phyloP scores from a whole-genome alignment of 345 rosid genomes.

The Noccaea caerulescens region DNA sequence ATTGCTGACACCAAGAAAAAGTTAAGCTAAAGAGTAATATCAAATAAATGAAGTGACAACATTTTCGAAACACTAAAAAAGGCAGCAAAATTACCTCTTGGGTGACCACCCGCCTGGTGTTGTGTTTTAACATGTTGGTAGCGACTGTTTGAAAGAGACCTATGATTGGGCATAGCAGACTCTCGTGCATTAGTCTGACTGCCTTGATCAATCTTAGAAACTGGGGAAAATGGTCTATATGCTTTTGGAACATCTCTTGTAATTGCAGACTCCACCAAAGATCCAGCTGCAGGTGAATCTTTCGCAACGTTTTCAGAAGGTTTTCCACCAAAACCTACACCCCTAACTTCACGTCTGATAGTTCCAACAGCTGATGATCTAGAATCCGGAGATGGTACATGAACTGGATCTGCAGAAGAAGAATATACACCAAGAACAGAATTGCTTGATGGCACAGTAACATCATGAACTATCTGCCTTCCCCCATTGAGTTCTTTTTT shows the following conservation, averaged over 20 bases:
- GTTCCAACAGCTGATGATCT: slow-evolving; percentile 80
- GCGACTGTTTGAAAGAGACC: slow-evolving; percentile 53
- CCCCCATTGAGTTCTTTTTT: slow-evolving; percentile 27
- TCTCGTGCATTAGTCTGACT: slow-evolving; percentile 52
- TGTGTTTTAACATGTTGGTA: slow-evolving; percentile 34
- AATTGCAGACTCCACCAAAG: slow-evolving; percentile 55
- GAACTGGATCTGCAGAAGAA: slow-evolving; percentile 91
- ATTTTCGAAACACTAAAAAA: background rate
- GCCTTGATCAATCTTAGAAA: slow-evolving; percentile 59
- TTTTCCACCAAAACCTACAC: slow-evolving; percentile 70
- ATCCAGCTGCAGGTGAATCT: slow-evolving; percentile 49
- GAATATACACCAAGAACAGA: slow-evolving; percentile 80
- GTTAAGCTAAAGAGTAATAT: background rate
- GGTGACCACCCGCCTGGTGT: slow-evolving; percentile 35
- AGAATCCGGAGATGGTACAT: slow-evolving; percentile 92
- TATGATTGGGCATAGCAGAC: slow-evolving; percentile 53
- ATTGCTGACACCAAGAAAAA: background rate
- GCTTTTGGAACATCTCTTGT: slow-evolving; percentile 65
- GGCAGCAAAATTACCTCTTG: slow-evolving; percentile 22
- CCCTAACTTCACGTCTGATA: slow-evolving; percentile 92
- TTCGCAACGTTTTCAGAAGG: slow-evolving; percentile 56
- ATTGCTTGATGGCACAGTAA: slow-evolving; percentile 56
- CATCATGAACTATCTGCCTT: slow-evolving; percentile 16
- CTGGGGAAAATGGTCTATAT: slow-evolving; percentile 55
- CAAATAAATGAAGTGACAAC: background rate